phyloP scores from a whole-genome alignment of 306 rosid species.

The Medicago arabica region DNA sequence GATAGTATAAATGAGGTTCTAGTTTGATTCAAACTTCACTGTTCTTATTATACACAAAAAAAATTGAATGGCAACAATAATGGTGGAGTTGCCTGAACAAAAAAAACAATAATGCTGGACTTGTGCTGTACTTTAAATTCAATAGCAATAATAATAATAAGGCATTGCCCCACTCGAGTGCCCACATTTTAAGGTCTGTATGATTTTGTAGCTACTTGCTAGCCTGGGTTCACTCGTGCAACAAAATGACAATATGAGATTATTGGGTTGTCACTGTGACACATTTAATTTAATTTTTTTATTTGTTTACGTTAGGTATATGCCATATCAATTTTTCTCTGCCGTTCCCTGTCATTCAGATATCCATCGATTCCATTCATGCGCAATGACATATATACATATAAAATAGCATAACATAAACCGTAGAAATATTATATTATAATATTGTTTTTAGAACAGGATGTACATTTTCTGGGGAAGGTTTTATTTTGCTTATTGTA shows the following conservation, averaged over 20 bases:
- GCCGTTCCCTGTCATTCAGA: not conserved
- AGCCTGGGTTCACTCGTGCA: slow-evolving; percentile 11
- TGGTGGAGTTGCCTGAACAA: not conserved
- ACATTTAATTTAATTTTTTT: not conserved
- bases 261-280: slow-evolving; percentile 1
- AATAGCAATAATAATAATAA: not conserved
- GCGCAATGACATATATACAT: not conserved
- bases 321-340: not conserved
- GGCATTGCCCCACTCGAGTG: not conserved
- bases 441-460: not conserved
- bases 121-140: not conserved
- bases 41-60: not conserved
- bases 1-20: not conserved
- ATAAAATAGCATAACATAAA: not conserved
- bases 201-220: not conserved
- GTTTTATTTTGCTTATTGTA: not conserved
- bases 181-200: not conserved
- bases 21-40: not conserved
- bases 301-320: not conserved
- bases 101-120: not conserved
- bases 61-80: not conserved
- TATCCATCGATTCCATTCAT: slow-evolving; percentile 18
- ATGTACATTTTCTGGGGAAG: slow-evolving; percentile 17
- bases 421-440: slow-evolving; percentile 1
- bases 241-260: slow-evolving; percentile 13